Evolutionary conservation across 371 early-diverging fungal species (phyloP), one percentile per base, ranked within the genome.

Genomic region (Syncephalastrum contaminatum): DNA sequence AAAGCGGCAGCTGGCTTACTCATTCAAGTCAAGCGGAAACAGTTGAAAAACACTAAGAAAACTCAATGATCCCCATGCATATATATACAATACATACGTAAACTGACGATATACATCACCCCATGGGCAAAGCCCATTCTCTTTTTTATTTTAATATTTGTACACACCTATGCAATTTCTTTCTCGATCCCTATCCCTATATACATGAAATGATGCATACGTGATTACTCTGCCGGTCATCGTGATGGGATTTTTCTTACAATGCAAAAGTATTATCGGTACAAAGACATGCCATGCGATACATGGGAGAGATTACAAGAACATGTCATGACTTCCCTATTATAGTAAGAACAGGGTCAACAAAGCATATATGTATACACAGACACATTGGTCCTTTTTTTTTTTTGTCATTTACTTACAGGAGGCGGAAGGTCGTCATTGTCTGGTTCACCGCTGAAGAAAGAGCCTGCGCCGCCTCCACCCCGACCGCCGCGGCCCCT

Each of bases 361-460:
- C 0, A 39, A 8, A 39, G 46, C 27, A 14, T 46, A 39, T 42
- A n/a, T 21, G 47, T 15, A 49, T 18, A 39, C 19, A 20, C 19
- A 24, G 20, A 44, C 22, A n/a, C 10, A 39, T 48, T 47, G 30
- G 48, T 8, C 21, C 18, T n/a, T 18, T 48, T 40, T 41, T 56
- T 44, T 48, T 25, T 51, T 6, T 10, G 4, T 4, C 4, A 16
- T 39, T 18, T 7, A 54, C 74, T 73, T 79, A 83, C 89, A 42
- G 92, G 92, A 36, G 92, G 92, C 27, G 80, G 81, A 4, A 88
- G 62, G 22, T 88, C 89, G 67, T 92, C 92, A 56, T 83, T 83
- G 54, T 92, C 90, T 10, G 92, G 91, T n/a, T 86, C 91, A 48
- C 88, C 88, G 43, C 81, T 67, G 53, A 73, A 75, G 40, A 61